A percentile compares a stretch with the other conserved stretches of the same genome.
phyloP scores from a whole-genome alignment of 805 yeast genomes.

The Ogataea degrootiae region DNA sequence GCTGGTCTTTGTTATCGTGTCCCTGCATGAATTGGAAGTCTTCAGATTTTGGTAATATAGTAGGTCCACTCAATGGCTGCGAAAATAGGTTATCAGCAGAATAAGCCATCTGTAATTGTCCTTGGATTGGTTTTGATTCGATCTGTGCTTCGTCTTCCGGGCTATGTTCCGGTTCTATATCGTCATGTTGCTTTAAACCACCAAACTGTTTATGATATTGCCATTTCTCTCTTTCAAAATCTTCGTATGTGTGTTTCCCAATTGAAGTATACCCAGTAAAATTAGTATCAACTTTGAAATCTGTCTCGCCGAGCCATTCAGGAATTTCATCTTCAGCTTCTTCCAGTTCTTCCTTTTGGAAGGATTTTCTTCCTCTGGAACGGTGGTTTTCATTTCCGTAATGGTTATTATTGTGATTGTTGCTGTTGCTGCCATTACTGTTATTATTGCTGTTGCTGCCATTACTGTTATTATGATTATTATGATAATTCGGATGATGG shows the following conservation, averaged over 20 bases:
- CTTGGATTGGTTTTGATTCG: background rate
- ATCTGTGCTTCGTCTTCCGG: constrained; percentile 3
- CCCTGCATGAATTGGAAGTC: constrained; percentile 19
- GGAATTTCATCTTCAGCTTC: constrained; percentile 21
- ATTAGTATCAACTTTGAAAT: constrained; percentile 28
- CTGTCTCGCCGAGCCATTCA: constrained; percentile 30
- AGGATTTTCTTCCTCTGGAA: background rate
- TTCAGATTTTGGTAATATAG: constrained; percentile 2
- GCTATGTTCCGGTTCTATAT: background rate
- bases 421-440: background rate
- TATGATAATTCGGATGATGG: background rate
- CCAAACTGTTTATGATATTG: constrained; percentile 17
- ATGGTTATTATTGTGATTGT: background rate
- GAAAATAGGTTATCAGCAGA: background rate
- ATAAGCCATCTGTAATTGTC: background rate
- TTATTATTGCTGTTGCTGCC: background rate
- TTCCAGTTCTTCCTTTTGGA: constrained; percentile 6
- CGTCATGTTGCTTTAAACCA: constrained; percentile 4
- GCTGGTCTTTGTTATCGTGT: constrained; percentile 13
- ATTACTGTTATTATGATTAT: background rate
- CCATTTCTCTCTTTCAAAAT: constrained; percentile 27
- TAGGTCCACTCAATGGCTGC: background rate
- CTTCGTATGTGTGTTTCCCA: constrained; percentile 25
- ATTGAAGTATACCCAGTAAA: constrained; percentile 21
- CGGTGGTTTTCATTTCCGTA: background rate